These are phyloP conservation scores for Musa acuminata DNA, from an alignment of 176 grass and related monocot genomes.

Conservation along the genomic window DNA sequence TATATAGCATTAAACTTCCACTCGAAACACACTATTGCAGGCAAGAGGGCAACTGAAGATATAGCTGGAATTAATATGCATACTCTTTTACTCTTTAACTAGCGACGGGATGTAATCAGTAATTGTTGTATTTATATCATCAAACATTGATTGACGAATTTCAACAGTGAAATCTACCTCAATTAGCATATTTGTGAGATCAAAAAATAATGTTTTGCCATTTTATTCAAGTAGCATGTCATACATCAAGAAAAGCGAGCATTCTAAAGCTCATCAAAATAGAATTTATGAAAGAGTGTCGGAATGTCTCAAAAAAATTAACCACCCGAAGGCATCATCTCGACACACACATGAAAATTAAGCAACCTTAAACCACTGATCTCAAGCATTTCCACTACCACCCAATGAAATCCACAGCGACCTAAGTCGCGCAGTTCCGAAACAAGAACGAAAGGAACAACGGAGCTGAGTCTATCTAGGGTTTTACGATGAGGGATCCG, in stretches of 20 bases:
- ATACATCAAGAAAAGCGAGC: background rate
- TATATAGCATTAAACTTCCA: too few species aligned
- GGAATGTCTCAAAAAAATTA: background rate
- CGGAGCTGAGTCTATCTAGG: background rate
- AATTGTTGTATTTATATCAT: background rate
- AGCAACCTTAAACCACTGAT: background rate
- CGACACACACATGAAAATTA: background rate
- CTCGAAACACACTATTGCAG: too few species aligned
- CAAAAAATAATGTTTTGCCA: background rate
- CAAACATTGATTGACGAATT: background rate
- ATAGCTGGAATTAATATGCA: too few species aligned
- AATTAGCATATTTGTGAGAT: background rate
- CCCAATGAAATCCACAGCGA: background rate
- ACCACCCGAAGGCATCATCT: background rate
- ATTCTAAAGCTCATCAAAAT: background rate
- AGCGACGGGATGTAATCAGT: too few species aligned
- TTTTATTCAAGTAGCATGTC: background rate
- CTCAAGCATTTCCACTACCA: background rate
- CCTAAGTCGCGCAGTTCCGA: too few species aligned
- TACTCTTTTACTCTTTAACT: too few species aligned
- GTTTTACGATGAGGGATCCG: background rate
- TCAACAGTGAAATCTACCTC: background rate
- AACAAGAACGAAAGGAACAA: background rate
- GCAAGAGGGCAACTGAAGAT: too few species aligned
- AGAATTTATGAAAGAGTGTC: background rate